A percentile compares a stretch with the other conserved stretches of the same genome.
Conservation (phyloP, 176 grass and related monocot species). For the Dactylis glomerata region DNA sequence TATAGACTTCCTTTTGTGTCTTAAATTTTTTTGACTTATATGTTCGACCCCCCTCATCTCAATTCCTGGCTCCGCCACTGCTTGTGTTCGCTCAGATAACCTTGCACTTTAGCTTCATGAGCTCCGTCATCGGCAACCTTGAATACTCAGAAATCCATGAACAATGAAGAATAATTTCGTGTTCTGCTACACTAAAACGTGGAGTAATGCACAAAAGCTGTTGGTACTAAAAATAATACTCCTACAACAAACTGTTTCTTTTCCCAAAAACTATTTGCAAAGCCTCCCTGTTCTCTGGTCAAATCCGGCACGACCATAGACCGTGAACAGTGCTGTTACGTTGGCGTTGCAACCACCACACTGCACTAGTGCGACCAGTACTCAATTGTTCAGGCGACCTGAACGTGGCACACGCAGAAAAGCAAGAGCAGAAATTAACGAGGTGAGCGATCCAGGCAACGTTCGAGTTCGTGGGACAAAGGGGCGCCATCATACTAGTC, state of each 20-base stretch:
- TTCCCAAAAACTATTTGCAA: neutral
- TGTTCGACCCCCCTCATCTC: no score
- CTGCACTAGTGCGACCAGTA: neutral
- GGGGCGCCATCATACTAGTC: constrained; percentile 37
- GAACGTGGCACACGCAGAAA: neutral
- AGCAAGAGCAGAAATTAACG: neutral
- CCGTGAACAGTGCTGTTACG: neutral
- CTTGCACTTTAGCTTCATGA: no score
- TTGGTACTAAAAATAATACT: neutral
- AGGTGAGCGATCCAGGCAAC: constrained; percentile 11
- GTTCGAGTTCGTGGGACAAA: neutral
- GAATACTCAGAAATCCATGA: no score
- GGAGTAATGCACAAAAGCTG: no score
- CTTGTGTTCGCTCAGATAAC: no score
- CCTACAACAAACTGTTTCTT: neutral
- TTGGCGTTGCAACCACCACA: neutral
- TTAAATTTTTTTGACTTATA: no score
- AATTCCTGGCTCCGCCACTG: no score
- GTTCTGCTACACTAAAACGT: no score
- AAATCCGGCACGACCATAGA: neutral
- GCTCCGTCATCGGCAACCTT: no score
- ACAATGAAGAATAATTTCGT: no score
- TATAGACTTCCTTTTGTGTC: no score
- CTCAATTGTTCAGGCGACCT: constrained; percentile 23
- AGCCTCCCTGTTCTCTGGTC: neutral